Evolutionary conservation across 2,329 filamentous ascomycete species (phyloP).

Genomic region (Paradendryphiella salina): DNA sequence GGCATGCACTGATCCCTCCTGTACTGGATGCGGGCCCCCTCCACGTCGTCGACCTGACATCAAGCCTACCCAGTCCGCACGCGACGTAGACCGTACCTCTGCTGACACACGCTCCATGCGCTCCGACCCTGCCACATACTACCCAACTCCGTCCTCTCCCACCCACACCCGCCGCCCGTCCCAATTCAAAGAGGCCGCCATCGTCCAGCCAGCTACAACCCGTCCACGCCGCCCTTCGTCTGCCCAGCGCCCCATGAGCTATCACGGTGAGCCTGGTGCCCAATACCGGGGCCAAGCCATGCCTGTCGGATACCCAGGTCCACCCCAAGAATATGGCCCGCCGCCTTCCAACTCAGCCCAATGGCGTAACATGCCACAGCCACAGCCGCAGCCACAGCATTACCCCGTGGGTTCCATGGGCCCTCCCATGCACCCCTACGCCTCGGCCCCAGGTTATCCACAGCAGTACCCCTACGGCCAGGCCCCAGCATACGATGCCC

Average conservation of each 20-base stretch:
- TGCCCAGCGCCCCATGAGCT: constrained; percentile 41
- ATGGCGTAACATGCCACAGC: constrained; percentile 22
- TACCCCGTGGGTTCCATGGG: constrained; percentile 7
- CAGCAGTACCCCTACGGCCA: constrained; percentile 17
- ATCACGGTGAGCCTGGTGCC: constrained; percentile 30
- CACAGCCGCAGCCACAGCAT: constrained; percentile 20
- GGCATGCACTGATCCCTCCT: constrained; percentile 42
- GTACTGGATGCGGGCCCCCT: constrained; percentile 28
- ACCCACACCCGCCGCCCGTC: constrained; percentile 27
- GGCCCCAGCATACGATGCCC: constrained; percentile 27
- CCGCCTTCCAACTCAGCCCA: constrained; percentile 40
- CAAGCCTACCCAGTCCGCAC: constrained; percentile 34
- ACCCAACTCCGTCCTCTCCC: constrained; percentile 34
- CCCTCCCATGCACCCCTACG: constrained; percentile 24
- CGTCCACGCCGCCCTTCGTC: constrained; percentile 33
- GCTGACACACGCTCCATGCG: constrained; percentile 34
- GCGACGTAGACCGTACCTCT: constrained; percentile 33
- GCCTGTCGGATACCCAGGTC: constrained; percentile 26
- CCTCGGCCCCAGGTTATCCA: constrained; percentile 20
- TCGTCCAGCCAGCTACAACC: constrained; percentile 35
- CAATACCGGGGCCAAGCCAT: constrained; percentile 29
- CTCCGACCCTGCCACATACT: constrained; percentile 36
- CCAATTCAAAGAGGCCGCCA: constrained; percentile 29
- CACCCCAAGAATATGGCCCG: constrained; percentile 37
- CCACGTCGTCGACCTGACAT: constrained; percentile 20